phyloP scores from a whole-genome alignment of 768 basidiomycete species.

The Rhizopogon sp. region DNA sequence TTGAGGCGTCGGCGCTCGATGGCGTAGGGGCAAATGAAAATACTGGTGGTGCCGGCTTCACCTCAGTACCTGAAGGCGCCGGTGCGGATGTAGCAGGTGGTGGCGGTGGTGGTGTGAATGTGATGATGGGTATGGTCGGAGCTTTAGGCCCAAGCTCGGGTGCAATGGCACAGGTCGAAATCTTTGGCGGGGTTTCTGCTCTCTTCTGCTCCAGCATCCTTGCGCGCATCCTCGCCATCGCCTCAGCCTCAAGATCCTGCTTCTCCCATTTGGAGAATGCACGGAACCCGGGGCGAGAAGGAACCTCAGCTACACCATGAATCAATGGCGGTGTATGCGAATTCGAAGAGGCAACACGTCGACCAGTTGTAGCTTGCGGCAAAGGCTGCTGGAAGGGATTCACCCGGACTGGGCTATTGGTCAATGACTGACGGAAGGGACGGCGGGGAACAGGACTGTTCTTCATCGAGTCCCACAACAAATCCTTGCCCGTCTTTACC shows the following conservation, averaged over 20 bases:
- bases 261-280: slow-evolving; percentile 82
- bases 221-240: slow-evolving; percentile 67
- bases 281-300: slow-evolving; percentile 40
- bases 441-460: slow-evolving; percentile 35
- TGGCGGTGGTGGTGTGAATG: slow-evolving; percentile 23
- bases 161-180: slow-evolving; percentile 18
- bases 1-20: slow-evolving; percentile 5
- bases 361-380: slow-evolving; percentile 31
- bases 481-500: slow-evolving; percentile 51
- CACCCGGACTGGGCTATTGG: slow-evolving; percentile 38
- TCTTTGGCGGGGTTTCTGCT: slow-evolving; percentile 28
- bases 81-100: slow-evolving; percentile 6
- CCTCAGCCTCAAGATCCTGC: slow-evolving; percentile 77
- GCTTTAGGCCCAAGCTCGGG: slow-evolving; percentile 17
- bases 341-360: slow-evolving; percentile 38
- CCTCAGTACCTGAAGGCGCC: slow-evolving; percentile 5
- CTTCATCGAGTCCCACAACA: slow-evolving; percentile 63
- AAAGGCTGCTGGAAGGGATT: slow-evolving; percentile 44
- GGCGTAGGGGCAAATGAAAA: slow-evolving; percentile 11
- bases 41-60: slow-evolving; percentile 10
- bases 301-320: slow-evolving; percentile 45
- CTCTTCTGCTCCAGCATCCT: slow-evolving; percentile 43
- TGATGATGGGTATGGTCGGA: slow-evolving; percentile 21
- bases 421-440: slow-evolving; percentile 44
- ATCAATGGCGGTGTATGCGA: slow-evolving; percentile 20